Conservation (phyloP, 371 early-diverging fungal species). For the Rozella allomycis region DNA sequence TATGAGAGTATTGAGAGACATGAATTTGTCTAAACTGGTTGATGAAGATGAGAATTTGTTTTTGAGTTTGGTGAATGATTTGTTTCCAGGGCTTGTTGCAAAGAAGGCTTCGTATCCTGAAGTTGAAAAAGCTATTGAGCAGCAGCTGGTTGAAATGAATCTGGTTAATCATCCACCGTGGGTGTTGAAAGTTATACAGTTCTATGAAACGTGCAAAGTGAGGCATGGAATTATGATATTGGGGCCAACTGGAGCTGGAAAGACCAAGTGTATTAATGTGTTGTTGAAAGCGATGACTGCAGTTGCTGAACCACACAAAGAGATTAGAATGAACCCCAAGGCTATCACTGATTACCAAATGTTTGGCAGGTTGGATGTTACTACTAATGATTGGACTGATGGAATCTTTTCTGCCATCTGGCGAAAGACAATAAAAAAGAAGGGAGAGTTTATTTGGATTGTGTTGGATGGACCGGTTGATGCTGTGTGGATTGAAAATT, state of each 20-base stretch:
- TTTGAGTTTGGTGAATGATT: conserved; percentile 29
- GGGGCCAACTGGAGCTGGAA: conserved; percentile 37
- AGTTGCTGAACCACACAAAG: conserved; percentile 38
- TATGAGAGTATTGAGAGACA: conserved; percentile 38
- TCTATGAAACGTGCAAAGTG: conserved; percentile 34
- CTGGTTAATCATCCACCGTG: conserved; percentile 32
- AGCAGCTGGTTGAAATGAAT: conserved; percentile 26
- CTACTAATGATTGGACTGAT: conserved; percentile 44
- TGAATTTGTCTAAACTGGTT: conserved; percentile 37
- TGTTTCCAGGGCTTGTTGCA: conserved; percentile 33
- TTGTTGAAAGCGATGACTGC: conserved; percentile 29
- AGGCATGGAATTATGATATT: conserved; percentile 40
- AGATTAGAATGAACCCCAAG: conserved; percentile 38
- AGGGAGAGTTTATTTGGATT: conserved; percentile 33
- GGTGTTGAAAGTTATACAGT: conserved; percentile 36
- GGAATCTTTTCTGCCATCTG: conserved; percentile 37
- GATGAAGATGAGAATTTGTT: conserved; percentile 38
- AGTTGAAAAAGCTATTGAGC: conserved; percentile 30
- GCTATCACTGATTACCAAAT: conserved; percentile 40
- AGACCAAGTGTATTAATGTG: conserved; percentile 31
- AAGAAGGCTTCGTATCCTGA: conserved; percentile 30
- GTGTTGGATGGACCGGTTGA: conserved; percentile 40
- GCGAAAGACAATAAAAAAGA: conserved; percentile 32
- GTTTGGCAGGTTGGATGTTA: conserved; percentile 38
- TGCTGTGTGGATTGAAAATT: conserved; percentile 46